Evolutionary conservation across 495 filamentous ascomycete species (phyloP), one percentile per base, ranked within the genome.

Genomic region (Penicillium coffeae): DNA sequence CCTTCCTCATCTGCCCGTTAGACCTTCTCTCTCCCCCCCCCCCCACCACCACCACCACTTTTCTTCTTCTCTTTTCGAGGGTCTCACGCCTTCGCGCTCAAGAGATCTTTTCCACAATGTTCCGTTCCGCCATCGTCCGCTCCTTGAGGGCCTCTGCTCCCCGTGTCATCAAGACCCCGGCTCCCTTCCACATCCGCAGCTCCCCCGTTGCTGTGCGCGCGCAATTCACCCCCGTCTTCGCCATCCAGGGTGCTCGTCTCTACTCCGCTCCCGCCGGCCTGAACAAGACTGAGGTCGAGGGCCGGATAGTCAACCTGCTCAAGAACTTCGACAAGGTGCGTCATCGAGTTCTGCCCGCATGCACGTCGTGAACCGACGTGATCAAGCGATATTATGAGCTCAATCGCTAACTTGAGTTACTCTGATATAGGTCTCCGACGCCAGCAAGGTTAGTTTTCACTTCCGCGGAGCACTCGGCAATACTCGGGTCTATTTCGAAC

Each of bases 321-420:
- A 85, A 86, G 66, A 89, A 87, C 66, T 98, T 97, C 73, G 93
- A 98, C 76, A 98, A 98, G 86, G 93, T 96, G 70, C 58, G 85
- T 74, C 35, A 41, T 30, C 25, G 10, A 5, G 25, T 30, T 30
- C 10, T 30, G 4, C 25, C 25, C 25, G 25, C 25, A 10, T 30
- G 10, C 25, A 30, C 25, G 25, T 30, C 25, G 25, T 30, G 5
- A 10, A 10, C 10, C 25, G 25, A 30, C 25, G 25, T 10, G 35
- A 21, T 45, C 56, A 54, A 63, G 25, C 10, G 5, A 30, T 5
- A 4, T 30, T 30, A 30, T 30, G 10, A 30, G 25, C 25, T 30
- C 25, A 30, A 30, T 10, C 25, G 25, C 25, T 30, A 30, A 64
- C 9, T 30, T 42, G n/a, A n/a, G n/a, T 22, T 44, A 22, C 47